A percentile compares a stretch with the other conserved stretches of the same genome.
These are phyloP conservation scores for Neofusicoccum ribis DNA, from an alignment of 2,329 filamentous ascomycete species.

Conservation along the genomic window DNA sequence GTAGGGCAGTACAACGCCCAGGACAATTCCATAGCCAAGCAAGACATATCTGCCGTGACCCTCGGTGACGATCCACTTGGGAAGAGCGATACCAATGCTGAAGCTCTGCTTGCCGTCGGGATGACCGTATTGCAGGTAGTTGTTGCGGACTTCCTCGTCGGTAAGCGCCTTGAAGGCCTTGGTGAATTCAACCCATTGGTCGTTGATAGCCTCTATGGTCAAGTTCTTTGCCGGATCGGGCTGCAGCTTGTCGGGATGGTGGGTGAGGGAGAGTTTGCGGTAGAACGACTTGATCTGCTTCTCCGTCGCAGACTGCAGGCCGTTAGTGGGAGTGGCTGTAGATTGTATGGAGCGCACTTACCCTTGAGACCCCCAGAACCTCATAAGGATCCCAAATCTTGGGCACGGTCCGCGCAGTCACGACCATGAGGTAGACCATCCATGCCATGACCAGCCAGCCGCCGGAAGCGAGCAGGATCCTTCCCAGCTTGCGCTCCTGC, in stretches of 20 bases:
- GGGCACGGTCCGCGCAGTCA: conserved; percentile 68
- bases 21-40: conserved; percentile 80
- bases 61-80: conserved; percentile 87
- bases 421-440: conserved; percentile 88
- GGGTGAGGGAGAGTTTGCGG: conserved; percentile 79
- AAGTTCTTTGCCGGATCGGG: conserved; percentile 86
- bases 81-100: conserved; percentile 95
- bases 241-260: conserved; percentile 89
- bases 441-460: conserved; percentile 84
- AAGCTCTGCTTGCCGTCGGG: conserved; percentile 98
- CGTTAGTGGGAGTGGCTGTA: conserved; percentile 26
- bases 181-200: conserved; percentile 88
- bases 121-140: conserved; percentile 93
- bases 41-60: conserved; percentile 96
- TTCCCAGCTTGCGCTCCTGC: conserved; percentile 85
- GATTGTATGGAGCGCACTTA: conserved; percentile 42
- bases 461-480: conserved; percentile 70
- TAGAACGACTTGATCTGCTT: conserved; percentile 92
- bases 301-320: conserved; percentile 70
- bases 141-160: conserved; percentile 95
- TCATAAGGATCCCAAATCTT: conserved; percentile 98
- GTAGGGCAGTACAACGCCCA: conserved; percentile 89
- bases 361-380: conserved; percentile 82
- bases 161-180: conserved; percentile 98
- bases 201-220: conserved; percentile 79